Conservation (phyloP, 371 early-diverging fungal species). For the Rhizopus stolonifer region DNA sequence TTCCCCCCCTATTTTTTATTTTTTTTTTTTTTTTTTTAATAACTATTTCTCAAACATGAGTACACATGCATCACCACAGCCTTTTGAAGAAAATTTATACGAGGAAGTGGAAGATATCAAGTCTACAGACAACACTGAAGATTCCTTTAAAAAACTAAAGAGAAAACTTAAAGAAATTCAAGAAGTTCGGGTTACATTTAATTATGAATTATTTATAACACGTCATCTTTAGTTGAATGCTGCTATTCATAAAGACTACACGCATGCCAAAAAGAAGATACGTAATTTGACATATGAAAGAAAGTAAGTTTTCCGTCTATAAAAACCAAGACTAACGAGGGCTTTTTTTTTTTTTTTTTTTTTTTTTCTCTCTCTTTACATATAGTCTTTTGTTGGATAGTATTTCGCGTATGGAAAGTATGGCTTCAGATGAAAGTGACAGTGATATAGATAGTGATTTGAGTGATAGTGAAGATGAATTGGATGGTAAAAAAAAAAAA, state of each 20-base stretch:
- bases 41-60: neutral
- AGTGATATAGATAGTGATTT: conserved; percentile 40
- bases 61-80: neutral
- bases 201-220: neutral
- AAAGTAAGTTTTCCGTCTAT: conserved; percentile 18
- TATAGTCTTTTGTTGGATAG: conserved; percentile 50
- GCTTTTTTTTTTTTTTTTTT: neutral
- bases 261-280: conserved; percentile 27
- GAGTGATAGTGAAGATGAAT: conserved; percentile 19
- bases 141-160: conserved; percentile 23
- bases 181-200: conserved; percentile 24
- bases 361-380: too few relatives aligned
- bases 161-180: conserved; percentile 54
- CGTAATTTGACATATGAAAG: conserved; percentile 27
- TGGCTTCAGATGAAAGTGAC: conserved; percentile 33
- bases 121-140: neutral
- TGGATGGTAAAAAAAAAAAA: conserved; percentile 23
- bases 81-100: neutral
- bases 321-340: neutral
- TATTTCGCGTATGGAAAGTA: conserved; percentile 32
- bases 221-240: neutral
- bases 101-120: neutral
- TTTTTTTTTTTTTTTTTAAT: too few relatives aligned
- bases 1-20: neutral
- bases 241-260: conserved; percentile 19